Base-by-base conservation (phyloP, 306 rosid species). In the Amphicarpaea edgeworthii region DNA sequence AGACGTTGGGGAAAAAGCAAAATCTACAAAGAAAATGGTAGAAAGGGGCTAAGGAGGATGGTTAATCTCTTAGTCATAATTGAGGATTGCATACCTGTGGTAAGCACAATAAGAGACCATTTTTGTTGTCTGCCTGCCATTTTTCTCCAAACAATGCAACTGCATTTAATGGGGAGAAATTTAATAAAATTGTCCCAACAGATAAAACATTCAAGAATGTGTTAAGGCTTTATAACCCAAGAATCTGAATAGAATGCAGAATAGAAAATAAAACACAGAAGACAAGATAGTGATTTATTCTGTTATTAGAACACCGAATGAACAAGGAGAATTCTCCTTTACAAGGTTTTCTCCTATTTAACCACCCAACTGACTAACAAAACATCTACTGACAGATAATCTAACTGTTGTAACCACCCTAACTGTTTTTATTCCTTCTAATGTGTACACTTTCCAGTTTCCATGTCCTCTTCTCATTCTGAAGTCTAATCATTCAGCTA, bases 51-150 rank as follows among this genome's bases (percentile, higher is more conserved):
- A 63, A 61, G 45, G 68, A 57, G 16, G 68, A 42, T 10, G 55
- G 47, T 3, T 49, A 42, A 24, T 70, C 23, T 47, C 74, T 38
- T 32, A 16, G 66, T 70, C 46, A 41, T 55, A 82, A 69, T 57
- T 65, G 46, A 86, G 77, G 77, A 64, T 79, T 26, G 42, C 70
- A 85, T 83, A 92, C 99, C 98, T 93, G 90, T 96, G 99, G 78
- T 93, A 96, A 72, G 99, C 98, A 77, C 99, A 96, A 70, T 84
- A 96, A 5, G 99, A 96, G 72, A 96, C 86, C 99, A 93, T 93
- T 85, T 89, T 92, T 26, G 99, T 96, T 41, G 85, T 89, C 76
- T 91, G 98, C 81, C 68, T 93, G 38, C 99, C 98, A 83, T 89
- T 88, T 86, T 96, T 96, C 92, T 96, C 97, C 81, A 75, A 84